These are phyloP conservation scores for Kondoa subrosea DNA, from an alignment of 768 basidiomycete genomes.

Conservation along the genomic window DNA sequence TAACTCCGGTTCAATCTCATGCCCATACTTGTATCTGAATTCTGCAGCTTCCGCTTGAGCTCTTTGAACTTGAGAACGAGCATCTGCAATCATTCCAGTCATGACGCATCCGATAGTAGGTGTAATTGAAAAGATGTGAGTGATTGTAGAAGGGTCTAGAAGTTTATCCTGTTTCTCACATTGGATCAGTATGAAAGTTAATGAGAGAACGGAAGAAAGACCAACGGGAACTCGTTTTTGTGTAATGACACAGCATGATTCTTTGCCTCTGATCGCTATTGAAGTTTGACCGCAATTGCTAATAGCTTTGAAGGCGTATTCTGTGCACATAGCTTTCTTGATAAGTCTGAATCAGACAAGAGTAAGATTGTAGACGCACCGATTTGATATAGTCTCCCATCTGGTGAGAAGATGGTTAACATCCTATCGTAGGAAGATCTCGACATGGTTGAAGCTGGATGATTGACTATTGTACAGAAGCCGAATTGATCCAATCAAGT, in stretches of 20 bases:
- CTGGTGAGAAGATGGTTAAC: constrained; percentile 90
- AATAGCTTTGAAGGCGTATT: constrained; percentile 99
- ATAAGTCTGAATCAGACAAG: too few relatives aligned
- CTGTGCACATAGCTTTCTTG: too few relatives aligned
- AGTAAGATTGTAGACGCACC: too few relatives aligned
- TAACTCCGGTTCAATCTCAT: constrained; percentile 95
- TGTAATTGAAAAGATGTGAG: constrained; percentile 89
- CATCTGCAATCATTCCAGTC: constrained; percentile 94
- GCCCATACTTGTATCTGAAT: constrained; percentile 90
- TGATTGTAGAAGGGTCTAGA: constrained; percentile 79
- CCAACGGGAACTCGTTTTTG: constrained; percentile 95
- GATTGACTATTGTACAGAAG: background rate
- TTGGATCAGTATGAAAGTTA: background rate
- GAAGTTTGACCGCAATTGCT: constrained; percentile 91
- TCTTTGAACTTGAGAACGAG: constrained; percentile 67
- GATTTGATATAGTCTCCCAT: constrained; percentile 96
- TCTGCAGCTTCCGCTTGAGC: constrained; percentile 77
- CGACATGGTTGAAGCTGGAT: constrained; percentile 12
- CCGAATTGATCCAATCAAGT: too few relatives aligned
- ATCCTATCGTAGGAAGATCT: constrained; percentile 38
- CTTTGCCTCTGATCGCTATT: constrained; percentile 78
- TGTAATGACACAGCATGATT: constrained; percentile 87
- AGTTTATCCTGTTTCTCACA: constrained; percentile 64
- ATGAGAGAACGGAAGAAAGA: constrained; percentile 20
- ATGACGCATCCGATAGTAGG: constrained; percentile 93